Evolutionary conservation across 2,329 filamentous ascomycete genomes (phyloP).

Genomic region (Xylariaceae sp.): DNA sequence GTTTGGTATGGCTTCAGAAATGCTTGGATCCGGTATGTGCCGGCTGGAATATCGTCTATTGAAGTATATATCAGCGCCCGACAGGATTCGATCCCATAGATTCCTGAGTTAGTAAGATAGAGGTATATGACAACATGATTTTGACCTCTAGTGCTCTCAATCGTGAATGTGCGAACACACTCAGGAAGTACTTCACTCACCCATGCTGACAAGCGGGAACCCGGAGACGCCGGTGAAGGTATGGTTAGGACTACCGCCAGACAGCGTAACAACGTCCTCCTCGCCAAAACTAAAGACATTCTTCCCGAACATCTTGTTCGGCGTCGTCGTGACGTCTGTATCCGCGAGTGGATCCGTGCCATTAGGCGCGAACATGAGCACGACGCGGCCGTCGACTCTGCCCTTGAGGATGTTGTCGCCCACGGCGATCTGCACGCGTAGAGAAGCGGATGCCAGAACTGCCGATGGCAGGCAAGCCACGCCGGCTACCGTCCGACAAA

Average conservation of each 20-base stretch:
- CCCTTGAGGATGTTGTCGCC: slow-evolving; percentile 21
- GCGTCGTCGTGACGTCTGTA: slow-evolving; percentile 22
- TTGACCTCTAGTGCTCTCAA: too few relatives aligned
- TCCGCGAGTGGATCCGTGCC: slow-evolving; percentile 24
- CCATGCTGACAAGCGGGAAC: slow-evolving; percentile 19
- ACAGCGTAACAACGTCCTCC: slow-evolving; percentile 15
- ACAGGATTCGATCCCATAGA: neutral
- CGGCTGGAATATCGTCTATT: slow-evolving; percentile 18
- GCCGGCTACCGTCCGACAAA: slow-evolving; percentile 12
- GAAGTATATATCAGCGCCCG: neutral
- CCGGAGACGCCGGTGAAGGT: slow-evolving; percentile 19
- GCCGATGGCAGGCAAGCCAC: slow-evolving; percentile 9
- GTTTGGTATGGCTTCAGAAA: slow-evolving; percentile 23
- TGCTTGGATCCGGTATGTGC: slow-evolving; percentile 23
- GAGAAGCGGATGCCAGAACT: slow-evolving; percentile 1
- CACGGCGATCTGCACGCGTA: slow-evolving; percentile 26
- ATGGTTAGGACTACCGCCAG: slow-evolving; percentile 8
- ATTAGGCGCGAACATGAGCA: slow-evolving; percentile 27
- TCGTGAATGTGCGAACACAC: too few relatives aligned
- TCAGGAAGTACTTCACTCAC: neutral
- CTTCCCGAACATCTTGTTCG: slow-evolving; percentile 25
- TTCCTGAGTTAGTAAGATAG: neutral
- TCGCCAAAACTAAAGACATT: slow-evolving; percentile 22
- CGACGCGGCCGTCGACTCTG: slow-evolving; percentile 21
- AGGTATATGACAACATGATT: too few relatives aligned